Percentiles rank a stretch among this genome's conserved stretches.
phyloP scores from a whole-genome alignment of 2,329 filamentous ascomycete species.

The Verticillium tricorpus region DNA sequence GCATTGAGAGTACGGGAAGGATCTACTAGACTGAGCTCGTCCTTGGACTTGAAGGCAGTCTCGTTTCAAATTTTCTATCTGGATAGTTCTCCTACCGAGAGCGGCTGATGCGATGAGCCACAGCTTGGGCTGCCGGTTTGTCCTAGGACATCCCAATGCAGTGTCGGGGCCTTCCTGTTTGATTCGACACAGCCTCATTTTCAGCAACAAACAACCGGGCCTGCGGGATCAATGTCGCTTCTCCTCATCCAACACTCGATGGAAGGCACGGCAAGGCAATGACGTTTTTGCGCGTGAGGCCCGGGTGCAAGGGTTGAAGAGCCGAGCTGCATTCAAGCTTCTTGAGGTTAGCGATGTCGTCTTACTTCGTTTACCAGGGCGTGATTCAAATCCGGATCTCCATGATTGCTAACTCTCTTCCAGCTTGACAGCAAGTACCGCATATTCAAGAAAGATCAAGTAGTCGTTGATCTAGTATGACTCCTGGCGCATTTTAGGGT shows the following conservation, averaged over 20 bases:
- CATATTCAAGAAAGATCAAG: constrained; percentile 75
- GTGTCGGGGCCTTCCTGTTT: not conserved
- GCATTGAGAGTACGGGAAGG: too few species aligned
- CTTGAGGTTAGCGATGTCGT: constrained; percentile 58
- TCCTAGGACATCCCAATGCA: not conserved
- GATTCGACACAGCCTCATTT: not conserved
- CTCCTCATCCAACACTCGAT: constrained; percentile 65
- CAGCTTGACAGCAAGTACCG: constrained; percentile 79
- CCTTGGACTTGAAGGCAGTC: not conserved
- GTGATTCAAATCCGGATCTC: not conserved
- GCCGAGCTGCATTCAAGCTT: constrained; percentile 89
- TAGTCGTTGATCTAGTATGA: constrained; percentile 80
- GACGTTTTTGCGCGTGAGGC: constrained; percentile 74
- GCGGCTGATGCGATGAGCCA: not conserved
- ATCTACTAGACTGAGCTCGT: not conserved
- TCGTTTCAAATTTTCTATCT: not conserved
- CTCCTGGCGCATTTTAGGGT: not conserved
- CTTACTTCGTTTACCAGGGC: too few species aligned
- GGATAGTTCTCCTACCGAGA: not conserved
- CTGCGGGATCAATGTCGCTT: not conserved
- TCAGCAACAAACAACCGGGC: not conserved
- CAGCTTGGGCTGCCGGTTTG: not conserved
- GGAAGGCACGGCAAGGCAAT: constrained; percentile 73
- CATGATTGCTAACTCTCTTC: not conserved
- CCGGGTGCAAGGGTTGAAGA: constrained; percentile 75